Evolutionary conservation across 2,329 filamentous ascomycete species (phyloP).

Genomic region (Fusarium sp.): DNA sequence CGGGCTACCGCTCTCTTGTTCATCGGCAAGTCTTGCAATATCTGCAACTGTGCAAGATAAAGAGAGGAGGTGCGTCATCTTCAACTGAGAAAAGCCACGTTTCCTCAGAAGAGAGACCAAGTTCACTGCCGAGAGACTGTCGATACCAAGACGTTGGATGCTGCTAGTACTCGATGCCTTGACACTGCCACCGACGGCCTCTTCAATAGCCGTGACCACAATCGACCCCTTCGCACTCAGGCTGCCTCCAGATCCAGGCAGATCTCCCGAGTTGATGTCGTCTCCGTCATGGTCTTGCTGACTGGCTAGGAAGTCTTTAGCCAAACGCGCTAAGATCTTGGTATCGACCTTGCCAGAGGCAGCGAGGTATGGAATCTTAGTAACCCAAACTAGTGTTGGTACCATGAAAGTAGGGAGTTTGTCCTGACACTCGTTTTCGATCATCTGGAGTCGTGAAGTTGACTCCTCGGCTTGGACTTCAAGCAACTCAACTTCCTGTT

Average conservation of each 20-base stretch:
- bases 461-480: not conserved
- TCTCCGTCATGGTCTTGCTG: not conserved
- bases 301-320: not conserved
- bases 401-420: constrained; percentile 22
- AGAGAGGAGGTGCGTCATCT: not conserved
- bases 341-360: constrained; percentile 24
- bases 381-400: constrained; percentile 1
- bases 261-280: accelerated
- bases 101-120: not conserved
- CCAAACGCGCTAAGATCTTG: constrained; percentile 1
- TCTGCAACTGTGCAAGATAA: not conserved
- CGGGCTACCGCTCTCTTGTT: accelerated
- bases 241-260: accelerated
- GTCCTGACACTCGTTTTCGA: not conserved
- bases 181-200: not conserved
- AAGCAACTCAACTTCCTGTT: not conserved
- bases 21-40: not conserved
- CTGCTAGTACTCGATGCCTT: not conserved
- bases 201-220: not conserved
- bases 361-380: constrained; percentile 15
- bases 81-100: constrained; percentile 1
- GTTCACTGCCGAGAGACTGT: constrained; percentile 18
- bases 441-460: not conserved
- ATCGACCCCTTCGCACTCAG: not conserved
- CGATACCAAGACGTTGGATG: constrained; percentile 12